Evolutionary conservation across 1,284 basidiomycete genomes (phyloP), one percentile per base, ranked within the genome.

Genomic region (Marasmius tenuissimus): DNA sequence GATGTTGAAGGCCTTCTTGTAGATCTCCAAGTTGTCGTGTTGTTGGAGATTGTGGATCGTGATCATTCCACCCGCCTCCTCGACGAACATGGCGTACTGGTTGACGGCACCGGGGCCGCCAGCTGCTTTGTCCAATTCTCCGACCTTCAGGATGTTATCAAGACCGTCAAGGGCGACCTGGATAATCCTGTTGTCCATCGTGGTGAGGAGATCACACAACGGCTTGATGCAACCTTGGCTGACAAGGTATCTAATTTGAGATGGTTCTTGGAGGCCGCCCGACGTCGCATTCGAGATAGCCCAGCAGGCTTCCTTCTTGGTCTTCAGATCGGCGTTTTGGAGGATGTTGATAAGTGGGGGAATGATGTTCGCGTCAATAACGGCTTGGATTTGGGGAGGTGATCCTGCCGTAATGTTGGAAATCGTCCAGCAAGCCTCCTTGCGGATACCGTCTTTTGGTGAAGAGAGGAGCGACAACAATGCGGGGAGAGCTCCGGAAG

Each of bases 141-240:
- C 97, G 65, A 99, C 93, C 81, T 98, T 98, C 69, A 99, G 82
- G 69, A 99, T 96, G 78, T 99, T 99, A 79, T 99, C 97, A 57
- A 99, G 85, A 61, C 97, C 97, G 74, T 99, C 97, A 50, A 99
- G 87, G 22, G 92, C 92, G 52, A 97, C 95, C 79, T 99, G 97
- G 70, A 99, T 99, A 71, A 99, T 98, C 83, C 99, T 99, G 87
- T 99, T 99, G 81, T 99, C 97, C 93, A 98, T 96, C 81, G 95
- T 96, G 51, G 89, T 91, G 60, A 99, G 84, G 50, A 99, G 81
- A 72, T 99, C 97, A 74, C 97, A 99, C 58, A 99, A 84, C 22
- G 97, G 97, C 80, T 98, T 98, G 81, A 99, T 98, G 82, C 96
- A 98, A 50, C 97, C 97, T 75, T 99, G 97, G 34, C 87, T 85